phyloP scores from a whole-genome alignment of 306 rosid species.

The Cucumis melo region DNA sequence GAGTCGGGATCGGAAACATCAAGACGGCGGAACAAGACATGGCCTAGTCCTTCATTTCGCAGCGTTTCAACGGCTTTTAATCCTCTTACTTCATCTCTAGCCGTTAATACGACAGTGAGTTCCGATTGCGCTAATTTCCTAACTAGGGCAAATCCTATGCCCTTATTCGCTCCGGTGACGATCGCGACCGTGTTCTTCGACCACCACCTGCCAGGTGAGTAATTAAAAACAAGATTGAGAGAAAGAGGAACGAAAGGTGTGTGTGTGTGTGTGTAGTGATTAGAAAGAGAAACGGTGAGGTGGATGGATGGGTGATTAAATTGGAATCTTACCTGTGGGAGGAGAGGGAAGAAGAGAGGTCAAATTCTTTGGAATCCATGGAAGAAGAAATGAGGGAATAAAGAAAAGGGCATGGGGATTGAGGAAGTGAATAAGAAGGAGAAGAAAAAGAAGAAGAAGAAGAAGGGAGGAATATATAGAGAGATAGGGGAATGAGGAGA shows the following conservation, averaged over 20 bases:
- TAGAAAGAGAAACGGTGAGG: too few species aligned
- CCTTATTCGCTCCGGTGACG: slow-evolving; percentile 83
- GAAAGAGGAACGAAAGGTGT: too few species aligned
- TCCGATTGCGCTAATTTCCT: slow-evolving; percentile 55
- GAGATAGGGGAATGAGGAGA: neutral
- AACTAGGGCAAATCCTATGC: slow-evolving; percentile 72
- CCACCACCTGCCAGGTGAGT: slow-evolving; percentile 59
- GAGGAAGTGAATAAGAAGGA: neutral
- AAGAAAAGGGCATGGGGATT: neutral
- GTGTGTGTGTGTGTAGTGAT: too few species aligned
- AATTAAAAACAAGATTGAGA: too few species aligned
- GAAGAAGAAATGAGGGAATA: neutral
- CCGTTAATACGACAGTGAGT: slow-evolving; percentile 48
- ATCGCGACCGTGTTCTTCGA: slow-evolving; percentile 54
- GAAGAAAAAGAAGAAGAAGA: too few species aligned
- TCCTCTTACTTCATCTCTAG: slow-evolving; percentile 52
- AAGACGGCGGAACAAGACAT: slow-evolving; percentile 31
- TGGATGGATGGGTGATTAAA: neutral
- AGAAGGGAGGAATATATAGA: neutral
- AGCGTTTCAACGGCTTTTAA: slow-evolving; percentile 32
- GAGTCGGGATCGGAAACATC: slow-evolving; percentile 66
- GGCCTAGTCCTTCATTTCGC: slow-evolving; percentile 19
- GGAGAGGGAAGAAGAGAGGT: slow-evolving; percentile 3
- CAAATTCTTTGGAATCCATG: slow-evolving; percentile 15
- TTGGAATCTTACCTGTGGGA: slow-evolving; percentile 9